These are phyloP conservation scores for Geosiphon pyriformis DNA, from an alignment of 192 early-diverging fungal species.

Conservation along the genomic window DNA sequence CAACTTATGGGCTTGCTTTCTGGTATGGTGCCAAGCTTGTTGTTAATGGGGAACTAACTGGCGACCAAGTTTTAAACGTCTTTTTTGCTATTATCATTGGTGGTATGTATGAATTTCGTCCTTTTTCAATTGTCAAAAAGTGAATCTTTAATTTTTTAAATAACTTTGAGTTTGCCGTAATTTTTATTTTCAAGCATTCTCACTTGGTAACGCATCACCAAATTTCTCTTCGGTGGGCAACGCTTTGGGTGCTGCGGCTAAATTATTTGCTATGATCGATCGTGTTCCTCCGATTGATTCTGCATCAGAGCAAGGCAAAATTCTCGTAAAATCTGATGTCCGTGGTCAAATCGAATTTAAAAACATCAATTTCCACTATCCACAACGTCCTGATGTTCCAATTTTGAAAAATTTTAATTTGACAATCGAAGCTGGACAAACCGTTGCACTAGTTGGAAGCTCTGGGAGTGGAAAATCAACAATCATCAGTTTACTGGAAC, in stretches of 20 bases:
- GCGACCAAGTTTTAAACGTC: slow-evolving; percentile 7
- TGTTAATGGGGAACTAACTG: neutral
- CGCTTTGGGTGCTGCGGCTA: slow-evolving; percentile 75
- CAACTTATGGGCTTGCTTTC: slow-evolving; percentile 17
- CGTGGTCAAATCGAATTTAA: slow-evolving; percentile 67
- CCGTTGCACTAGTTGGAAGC: slow-evolving; percentile 85
- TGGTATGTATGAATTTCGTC: neutral
- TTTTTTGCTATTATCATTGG: slow-evolving; percentile 7
- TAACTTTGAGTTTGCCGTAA: neutral
- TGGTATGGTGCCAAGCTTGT: slow-evolving; percentile 14
- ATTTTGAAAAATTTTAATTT: slow-evolving; percentile 72
- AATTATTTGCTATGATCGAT: slow-evolving; percentile 77
- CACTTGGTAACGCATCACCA: slow-evolving; percentile 55
- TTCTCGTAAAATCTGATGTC: slow-evolving; percentile 46
- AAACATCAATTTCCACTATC: slow-evolving; percentile 79
- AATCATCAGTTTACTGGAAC: slow-evolving; percentile 63
- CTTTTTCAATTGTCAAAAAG: slow-evolving; percentile 13
- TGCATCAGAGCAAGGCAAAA: slow-evolving; percentile 35
- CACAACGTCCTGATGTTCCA: slow-evolving; percentile 69
- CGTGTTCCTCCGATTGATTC: slow-evolving; percentile 75
- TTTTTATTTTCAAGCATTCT: slow-evolving; percentile 26
- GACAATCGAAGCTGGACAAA: slow-evolving; percentile 63
- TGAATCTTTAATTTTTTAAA: neutral
- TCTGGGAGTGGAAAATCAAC: slow-evolving; percentile 81
- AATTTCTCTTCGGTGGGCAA: slow-evolving; percentile 64